Evolutionary conservation across 2,329 filamentous ascomycete species (phyloP).

Genomic region (Alternaria brassicae): DNA sequence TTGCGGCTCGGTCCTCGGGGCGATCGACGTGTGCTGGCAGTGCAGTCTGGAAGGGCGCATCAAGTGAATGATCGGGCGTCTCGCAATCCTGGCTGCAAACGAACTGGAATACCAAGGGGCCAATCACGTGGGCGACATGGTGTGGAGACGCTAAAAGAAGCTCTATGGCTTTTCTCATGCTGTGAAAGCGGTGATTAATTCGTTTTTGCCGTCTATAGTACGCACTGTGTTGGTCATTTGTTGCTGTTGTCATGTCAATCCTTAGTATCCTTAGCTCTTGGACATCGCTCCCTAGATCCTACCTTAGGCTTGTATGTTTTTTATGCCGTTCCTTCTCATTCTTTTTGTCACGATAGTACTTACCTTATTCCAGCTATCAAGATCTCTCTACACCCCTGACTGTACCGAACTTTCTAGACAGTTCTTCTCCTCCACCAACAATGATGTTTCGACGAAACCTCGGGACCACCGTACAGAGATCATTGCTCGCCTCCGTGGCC

Average conservation of each 20-base stretch:
- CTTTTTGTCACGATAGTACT: neutral
- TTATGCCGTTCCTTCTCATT: neutral
- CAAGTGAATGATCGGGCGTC: neutral
- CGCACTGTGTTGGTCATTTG: neutral
- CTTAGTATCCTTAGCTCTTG: neutral
- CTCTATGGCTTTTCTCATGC: neutral
- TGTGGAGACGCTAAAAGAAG: neutral
- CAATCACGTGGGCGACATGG: neutral
- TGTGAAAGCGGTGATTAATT: neutral
- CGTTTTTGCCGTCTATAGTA: neutral
- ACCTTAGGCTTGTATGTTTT: conserved; percentile 1
- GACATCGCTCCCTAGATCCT: neutral
- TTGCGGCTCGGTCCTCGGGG: neutral
- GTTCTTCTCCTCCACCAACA: neutral
- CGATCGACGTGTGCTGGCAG: neutral
- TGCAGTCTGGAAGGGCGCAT: conserved; percentile 1
- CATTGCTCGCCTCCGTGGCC: conserved; percentile 8
- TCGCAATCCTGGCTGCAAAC: neutral
- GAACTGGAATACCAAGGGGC: neutral
- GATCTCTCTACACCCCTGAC: neutral
- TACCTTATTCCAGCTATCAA: neutral
- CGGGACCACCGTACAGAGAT: conserved; percentile 7
- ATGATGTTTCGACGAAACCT: neutral
- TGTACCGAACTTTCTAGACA: neutral
- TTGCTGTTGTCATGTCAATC: neutral